Evolutionary conservation across 2,329 filamentous ascomycete genomes (phyloP), one percentile per base, ranked within the genome.

Genomic region (Fusarium camptoceras): DNA sequence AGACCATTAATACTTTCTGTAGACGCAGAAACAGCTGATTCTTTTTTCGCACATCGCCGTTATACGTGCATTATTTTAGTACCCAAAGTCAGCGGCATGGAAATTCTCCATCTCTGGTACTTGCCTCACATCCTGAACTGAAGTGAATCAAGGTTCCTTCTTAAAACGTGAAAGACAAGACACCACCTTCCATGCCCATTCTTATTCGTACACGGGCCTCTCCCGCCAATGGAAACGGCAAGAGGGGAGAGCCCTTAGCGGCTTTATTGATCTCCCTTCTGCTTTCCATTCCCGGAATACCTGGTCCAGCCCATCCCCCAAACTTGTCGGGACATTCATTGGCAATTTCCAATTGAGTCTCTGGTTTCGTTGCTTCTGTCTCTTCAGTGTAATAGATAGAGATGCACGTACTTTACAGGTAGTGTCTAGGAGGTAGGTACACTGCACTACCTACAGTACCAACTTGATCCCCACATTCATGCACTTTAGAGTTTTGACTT

Each of bases 261-360:
- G 62, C 70, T 63, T 51, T 48, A 59, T 68, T 55, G 70, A 71
- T 73, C 69, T 75, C 66, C 62, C 55, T 68, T 54, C 44, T 50
- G 44, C 39, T 59, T 70, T 56, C 65, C 68, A 44, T 59, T 59
- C 61, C 65, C 30, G 53, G 64, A 51, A 55, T 62, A 47, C 59
- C 66, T 57, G 41, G 8, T 15, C 55, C 55, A 64, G 57, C 55
- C 41, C 16, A 20, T 50, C 30, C 48, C 22, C 59, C 30, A 68
- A 68, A 68, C 22, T 47, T 70, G 37, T 55, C 55, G 37, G 48
- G 43, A 56, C n/a, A 30, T 48, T 30, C 48, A 27, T 48, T 37
- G 25, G 55, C 16, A 55, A 51, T 37, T 51, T 44, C 50, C 59
- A 65, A 71, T 68, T 39, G 50, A 63, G 46, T 41, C n/a, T 27